Base-by-base conservation (phyloP, 805 yeast genomes). In the Teunomyces aglyptinius region DNA sequence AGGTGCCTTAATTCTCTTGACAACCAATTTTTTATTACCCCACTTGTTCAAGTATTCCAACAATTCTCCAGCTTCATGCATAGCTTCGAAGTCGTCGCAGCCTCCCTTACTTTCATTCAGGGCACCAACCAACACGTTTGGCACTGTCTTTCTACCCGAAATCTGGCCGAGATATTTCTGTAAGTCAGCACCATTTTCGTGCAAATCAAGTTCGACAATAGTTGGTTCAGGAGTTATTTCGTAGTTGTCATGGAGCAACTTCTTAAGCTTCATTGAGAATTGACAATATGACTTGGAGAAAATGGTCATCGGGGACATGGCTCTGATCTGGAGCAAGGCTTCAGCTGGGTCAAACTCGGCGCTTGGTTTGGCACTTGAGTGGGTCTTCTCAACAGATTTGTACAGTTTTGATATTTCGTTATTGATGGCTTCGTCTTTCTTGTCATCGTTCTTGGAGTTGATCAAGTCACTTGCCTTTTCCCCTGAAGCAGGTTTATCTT, bases 91-190 rank as follows among this genome's bases (percentile, higher is more conserved):
- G 46, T 91, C 97, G 63, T 89, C 97, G 34, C 81, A 81, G 2
- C 99, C 99, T 33, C 99, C 99, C 53, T 86, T 77, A 41, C 92
- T 83, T 43, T 60, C 60, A 33, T 52, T 56, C 20, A 77, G 63
- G 6, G 86, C 85, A 46, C 83, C 85, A 45, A 92, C 78, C 45
- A 89, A 73, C 16, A 94, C 78, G 61, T 94, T 94, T 20, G 99
- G 99, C 11, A 94, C 99, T 0, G 98, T 92, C 24, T 68, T 68
- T 55, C 97, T 81, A 5, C 94, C 95, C 4, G 96, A 81, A 47
- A 76, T 64, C 43, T 75, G 59, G 8, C 76, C 85, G 44, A 94
- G 75, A 64, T 85, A 85, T 13, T 72, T 78, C 66, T 91, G 97
- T 49, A 94, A 74, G 50, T 78, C 85, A 2, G 69, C 63, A 1